Base-by-base conservation (phyloP, 495 filamentous ascomycete species). In the Trichocladium uniseriatum region DNA sequence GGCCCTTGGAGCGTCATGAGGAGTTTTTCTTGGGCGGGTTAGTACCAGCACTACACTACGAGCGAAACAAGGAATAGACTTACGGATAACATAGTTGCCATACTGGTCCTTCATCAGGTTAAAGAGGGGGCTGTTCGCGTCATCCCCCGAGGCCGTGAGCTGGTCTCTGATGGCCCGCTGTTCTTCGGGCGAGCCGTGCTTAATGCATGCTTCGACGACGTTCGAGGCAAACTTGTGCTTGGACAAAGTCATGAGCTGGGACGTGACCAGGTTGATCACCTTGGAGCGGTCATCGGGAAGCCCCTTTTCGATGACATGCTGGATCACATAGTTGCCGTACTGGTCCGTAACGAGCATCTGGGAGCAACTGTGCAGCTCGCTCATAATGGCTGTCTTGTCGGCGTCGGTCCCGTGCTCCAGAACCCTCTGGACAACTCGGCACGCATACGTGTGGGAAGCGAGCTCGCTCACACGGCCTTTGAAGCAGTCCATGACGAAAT, bases 211-310 rank as follows among this genome's bases (percentile, higher is more conserved):
- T 68, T 98, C 92, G 1, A 98, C 94, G 5, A 98, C 92, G 57
- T 98, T 96, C 56, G 88, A 95, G 4, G 94, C 92, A 59, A 89
- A 95, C 62, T 98, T 97, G 69, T 97, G 91, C 70, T 87, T 94
- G 6, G 87, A 95, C 55, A 84, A 79, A 1, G 69, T 70, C n/a
- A 94, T 63, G 0, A 94, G 68, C 44, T 89, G 77, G 5, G 70
- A 71, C 43, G 79, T 83, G 55, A 98, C 83, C 28, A 89, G 64
- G 32, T 69, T 63, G 47, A 96, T 84, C 63, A 95, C 82, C 52
- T 72, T 77, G 2, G 71, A 74, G 16, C 85, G 80, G 55, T 95
- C 90, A 41, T 83, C 80, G 20, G 80, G 78, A 27, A 81, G 74
- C 13, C 94, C 94, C 52, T 88, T 81, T 45, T 85, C 76, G 46